Evolutionary conservation across 1,284 basidiomycete genomes (phyloP).

Genomic region (Sporisorium reilianum): DNA sequence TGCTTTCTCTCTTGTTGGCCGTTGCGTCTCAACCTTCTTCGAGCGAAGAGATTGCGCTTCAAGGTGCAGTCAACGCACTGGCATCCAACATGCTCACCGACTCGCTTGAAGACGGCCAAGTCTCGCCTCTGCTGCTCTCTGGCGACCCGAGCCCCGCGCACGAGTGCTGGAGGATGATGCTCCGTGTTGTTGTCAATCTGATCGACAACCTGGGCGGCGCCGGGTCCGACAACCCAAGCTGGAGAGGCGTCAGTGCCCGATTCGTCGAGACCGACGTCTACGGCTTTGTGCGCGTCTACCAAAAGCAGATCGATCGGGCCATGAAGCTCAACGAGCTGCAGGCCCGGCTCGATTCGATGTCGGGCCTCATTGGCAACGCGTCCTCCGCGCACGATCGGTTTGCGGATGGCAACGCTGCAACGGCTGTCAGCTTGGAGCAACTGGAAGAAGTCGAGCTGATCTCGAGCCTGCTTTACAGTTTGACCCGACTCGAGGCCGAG

Average conservation of each 20-base stretch:
- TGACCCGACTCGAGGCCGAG: constrained; percentile 46
- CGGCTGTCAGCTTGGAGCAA: constrained; percentile 45
- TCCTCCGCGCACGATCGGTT: constrained; percentile 42
- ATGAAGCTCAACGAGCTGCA: constrained; percentile 79
- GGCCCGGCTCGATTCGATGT: constrained; percentile 39
- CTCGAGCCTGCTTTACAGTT: constrained; percentile 49
- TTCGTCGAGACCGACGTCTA: constrained; percentile 88
- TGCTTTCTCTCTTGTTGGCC: constrained; percentile 86
- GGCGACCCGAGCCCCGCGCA: constrained; percentile 82
- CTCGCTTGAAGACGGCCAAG: constrained; percentile 79
- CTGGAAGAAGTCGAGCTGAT: constrained; percentile 51
- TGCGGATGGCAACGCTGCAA: neutral
- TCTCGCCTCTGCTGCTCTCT: constrained; percentile 78
- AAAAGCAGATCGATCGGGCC: constrained; percentile 80
- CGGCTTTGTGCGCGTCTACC: constrained; percentile 85
- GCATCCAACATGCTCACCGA: constrained; percentile 83
- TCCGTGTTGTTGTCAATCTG: constrained; percentile 82
- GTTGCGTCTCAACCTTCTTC: constrained; percentile 81
- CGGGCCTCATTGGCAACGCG: constrained; percentile 78
- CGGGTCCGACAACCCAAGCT: constrained; percentile 30
- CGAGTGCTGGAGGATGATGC: constrained; percentile 84
- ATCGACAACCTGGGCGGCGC: constrained; percentile 73
- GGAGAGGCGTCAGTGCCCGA: constrained; percentile 74
- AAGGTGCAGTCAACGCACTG: constrained; percentile 84
- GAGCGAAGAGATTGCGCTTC: constrained; percentile 86